Base-by-base conservation (phyloP, 208 protist species). In the Trichomonas vaginalis region DNA sequence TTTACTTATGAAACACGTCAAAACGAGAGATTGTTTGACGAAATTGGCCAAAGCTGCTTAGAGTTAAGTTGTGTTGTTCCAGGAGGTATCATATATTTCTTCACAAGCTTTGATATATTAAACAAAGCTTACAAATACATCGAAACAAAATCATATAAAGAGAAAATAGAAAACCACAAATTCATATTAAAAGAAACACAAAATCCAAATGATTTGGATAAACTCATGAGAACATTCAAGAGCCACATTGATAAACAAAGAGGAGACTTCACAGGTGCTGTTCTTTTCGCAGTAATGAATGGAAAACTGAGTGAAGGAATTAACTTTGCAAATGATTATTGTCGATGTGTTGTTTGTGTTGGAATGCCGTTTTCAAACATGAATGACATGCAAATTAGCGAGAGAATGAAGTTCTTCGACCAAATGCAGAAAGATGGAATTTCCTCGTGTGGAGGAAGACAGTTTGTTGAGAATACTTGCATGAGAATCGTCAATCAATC, bases 241-340 rank as follows among this genome's bases (percentile, higher is more conserved):
- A 48, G 40, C 0, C 42, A 92, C 37, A 92, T 92, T 10, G 45
- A 92, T 39, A 51, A 48, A 21, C 2, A 48, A n/a, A 35, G 17
- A 51, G 86, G 42, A 21, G 35, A 83, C 35, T 83, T 40, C 15
- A 42, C 79, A 15, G 82, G 82, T 9, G 39, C 86, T 51, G n/a
- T 92, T 45, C 46, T 92, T 3, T 92, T 92, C 56, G 86, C 86
- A 39, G 86, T 92, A 2, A 92, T 92, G 12, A 92, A 92, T 51
- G 86, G 86, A 39, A 92, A 92, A 92, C 45, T 92, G 8, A 92
- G 86, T 39, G 86, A 92, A 92, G 86, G 86, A 35, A 92, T 92
- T 47, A 92, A 92, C 37, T 92, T 92, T 51, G 86, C 86, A 10
- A 51, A 92, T 51, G 45, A 92, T 92, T 92, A 92, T 51, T 92